Evolutionary conservation across 2,329 filamentous ascomycete genomes (phyloP).

Genomic region (Aspergillus phoenicis): DNA sequence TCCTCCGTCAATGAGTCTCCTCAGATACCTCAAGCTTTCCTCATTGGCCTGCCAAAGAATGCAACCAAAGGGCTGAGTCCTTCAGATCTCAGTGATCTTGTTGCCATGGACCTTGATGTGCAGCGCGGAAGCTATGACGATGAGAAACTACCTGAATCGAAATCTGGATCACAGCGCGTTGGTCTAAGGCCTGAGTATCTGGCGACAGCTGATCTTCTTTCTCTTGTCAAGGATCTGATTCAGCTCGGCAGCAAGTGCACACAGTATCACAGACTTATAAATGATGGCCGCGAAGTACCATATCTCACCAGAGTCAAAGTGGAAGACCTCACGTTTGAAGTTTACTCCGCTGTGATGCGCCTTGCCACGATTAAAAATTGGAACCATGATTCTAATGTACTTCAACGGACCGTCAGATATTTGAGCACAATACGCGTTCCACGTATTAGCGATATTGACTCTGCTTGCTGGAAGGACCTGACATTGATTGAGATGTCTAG

Average conservation of each 20-base stretch:
- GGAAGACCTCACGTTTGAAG: background rate
- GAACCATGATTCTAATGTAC: background rate
- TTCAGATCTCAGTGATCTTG: background rate
- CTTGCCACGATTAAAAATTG: background rate
- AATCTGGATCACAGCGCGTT: background rate
- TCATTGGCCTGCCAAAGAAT: background rate
- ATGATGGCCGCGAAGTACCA: background rate
- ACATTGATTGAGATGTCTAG: background rate
- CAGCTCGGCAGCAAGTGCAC: background rate
- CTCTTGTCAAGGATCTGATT: background rate
- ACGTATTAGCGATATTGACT: background rate
- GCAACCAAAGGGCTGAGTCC: background rate
- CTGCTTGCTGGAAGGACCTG: background rate
- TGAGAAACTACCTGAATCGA: background rate
- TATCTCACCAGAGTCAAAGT: background rate
- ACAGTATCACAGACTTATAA: background rate
- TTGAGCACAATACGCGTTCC: background rate
- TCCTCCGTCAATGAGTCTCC: background rate
- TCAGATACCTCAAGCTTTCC: background rate
- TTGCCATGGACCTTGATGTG: background rate
- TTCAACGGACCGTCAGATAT: background rate
- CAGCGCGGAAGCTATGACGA: background rate
- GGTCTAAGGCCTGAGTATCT: background rate
- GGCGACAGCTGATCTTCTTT: background rate
- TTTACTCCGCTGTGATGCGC: background rate